Conservation (phyloP, 805 yeast species). For the Candida maris region DNA sequence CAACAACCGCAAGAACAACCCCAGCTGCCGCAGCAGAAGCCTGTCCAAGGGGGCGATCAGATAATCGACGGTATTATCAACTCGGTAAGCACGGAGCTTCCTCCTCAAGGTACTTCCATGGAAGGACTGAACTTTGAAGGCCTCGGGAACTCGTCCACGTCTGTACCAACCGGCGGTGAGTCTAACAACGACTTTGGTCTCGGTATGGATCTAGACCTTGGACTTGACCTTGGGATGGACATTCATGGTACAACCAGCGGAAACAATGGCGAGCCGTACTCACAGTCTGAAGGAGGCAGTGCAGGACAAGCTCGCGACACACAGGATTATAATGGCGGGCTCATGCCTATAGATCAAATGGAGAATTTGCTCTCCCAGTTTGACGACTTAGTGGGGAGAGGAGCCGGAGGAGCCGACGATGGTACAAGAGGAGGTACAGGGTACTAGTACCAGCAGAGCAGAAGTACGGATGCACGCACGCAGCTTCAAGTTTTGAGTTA, state of each 20-base stretch:
- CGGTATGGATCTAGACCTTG: slow-evolving; percentile 13
- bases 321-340: slow-evolving; percentile 1
- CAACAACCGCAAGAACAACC: too few relatives aligned
- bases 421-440: neutral
- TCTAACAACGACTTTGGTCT: neutral
- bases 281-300: too few relatives aligned
- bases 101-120: neutral
- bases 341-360: slow-evolving; percentile 31
- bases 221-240: slow-evolving; percentile 14
- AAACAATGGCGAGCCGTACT: too few relatives aligned
- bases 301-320: too few relatives aligned
- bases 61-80: neutral
- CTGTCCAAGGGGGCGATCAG: neutral
- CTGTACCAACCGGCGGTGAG: neutral
- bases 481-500: too few relatives aligned
- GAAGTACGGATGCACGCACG: too few relatives aligned
- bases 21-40: too few relatives aligned
- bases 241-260: too few relatives aligned
- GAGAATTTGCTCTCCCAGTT: slow-evolving; percentile 31
- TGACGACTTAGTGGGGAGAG: slow-evolving; percentile 29
- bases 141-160: neutral
- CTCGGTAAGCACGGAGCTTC: neutral
- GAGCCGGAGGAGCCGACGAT: slow-evolving; percentile 4
- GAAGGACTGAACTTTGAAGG: slow-evolving; percentile 1
- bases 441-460: too few relatives aligned